Evolutionary conservation across 202 grass and related monocot genomes (phyloP), one percentile per base, ranked within the genome.

Genomic region (Carex arenaria): DNA sequence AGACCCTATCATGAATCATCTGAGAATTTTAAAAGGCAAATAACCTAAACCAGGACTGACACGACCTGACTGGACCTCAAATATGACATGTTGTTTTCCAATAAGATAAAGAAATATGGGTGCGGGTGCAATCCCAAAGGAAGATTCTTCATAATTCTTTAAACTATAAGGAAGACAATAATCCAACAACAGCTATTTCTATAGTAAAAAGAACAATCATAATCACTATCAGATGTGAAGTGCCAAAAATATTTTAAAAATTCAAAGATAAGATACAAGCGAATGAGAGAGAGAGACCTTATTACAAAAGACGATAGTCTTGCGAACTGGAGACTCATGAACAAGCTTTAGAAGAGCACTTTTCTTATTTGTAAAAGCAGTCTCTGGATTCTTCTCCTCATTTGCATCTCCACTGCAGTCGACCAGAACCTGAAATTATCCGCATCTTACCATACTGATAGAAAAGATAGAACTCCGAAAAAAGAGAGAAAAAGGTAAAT

Each of bases 291-390:
- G 30, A 32, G 32, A 15, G 67, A 92, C 94, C 92, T 94, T 97
- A 30, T 97, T 93, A 90, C 94, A 94, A 88, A 97, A 97, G 84
- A 97, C 34, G 64, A 97, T 97, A 68, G 94, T 94, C 85, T 91
- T 97, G 64, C 61, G 70, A 49, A 93, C 92, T 2, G 89, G 89
- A 62, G 88, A 85, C 75, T 91, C 87, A 80, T 94, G 87, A 0
- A 91, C 51, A 78, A 97, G 88, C 83, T 91, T 88, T 40, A 90
- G 36, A 84, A 97, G 90, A 53, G 92, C 85, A 18, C 84, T 76
- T 81, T 86, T 98, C 86, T 98, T 98, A 85, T 94, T 94, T 9
- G 57, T 75, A 91, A 97, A 97, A 2, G 95, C 89, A 34, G 95
- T 93, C 34, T 97, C 92, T 31, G 95, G 89, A 85, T 87, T 97